These are phyloP conservation scores for Pseudogymnoascus sp. DNA, from an alignment of 2,329 filamentous ascomycete genomes.

Conservation along the genomic window DNA sequence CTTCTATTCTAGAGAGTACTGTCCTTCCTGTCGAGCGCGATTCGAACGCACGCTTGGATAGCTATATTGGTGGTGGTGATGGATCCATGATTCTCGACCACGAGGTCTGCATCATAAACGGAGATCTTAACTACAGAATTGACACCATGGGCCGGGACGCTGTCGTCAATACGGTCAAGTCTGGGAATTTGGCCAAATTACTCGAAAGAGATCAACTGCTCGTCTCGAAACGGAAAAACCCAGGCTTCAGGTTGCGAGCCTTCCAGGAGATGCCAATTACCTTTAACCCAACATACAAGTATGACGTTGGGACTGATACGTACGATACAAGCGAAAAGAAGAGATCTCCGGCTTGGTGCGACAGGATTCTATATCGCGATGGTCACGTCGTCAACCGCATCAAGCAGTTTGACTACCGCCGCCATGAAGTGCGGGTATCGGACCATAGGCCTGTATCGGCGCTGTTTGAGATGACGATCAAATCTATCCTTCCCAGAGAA, in stretches of 20 bases:
- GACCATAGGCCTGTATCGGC: slow-evolving; percentile 92
- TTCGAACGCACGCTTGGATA: slow-evolving; percentile 59
- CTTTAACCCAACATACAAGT: slow-evolving; percentile 96
- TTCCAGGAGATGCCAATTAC: slow-evolving; percentile 88
- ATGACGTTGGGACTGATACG: slow-evolving; percentile 87
- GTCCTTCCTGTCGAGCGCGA: slow-evolving; percentile 68
- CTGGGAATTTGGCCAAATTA: slow-evolving; percentile 73
- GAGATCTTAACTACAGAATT: slow-evolving; percentile 96
- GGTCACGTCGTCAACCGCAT: slow-evolving; percentile 71
- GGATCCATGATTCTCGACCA: slow-evolving; percentile 93
- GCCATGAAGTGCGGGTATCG: slow-evolving; percentile 83
- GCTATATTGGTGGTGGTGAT: slow-evolving; percentile 85
- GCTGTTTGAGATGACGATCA: slow-evolving; percentile 72
- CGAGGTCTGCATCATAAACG: slow-evolving; percentile 93
- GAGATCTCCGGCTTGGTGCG: slow-evolving; percentile 91
- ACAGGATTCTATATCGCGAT: slow-evolving; percentile 81
- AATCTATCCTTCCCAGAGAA: slow-evolving; percentile 64
- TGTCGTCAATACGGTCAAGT: slow-evolving; percentile 75
- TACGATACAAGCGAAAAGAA: slow-evolving; percentile 96
- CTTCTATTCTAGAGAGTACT: slow-evolving; percentile 74
- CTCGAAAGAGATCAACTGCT: slow-evolving; percentile 91
- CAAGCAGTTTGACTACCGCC: slow-evolving; percentile 76
- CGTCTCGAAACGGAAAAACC: slow-evolving; percentile 80
- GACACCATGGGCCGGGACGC: slow-evolving; percentile 93
- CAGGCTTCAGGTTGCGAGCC: slow-evolving; percentile 76